These are phyloP conservation scores for Boletus insuetus DNA, from an alignment of 768 basidiomycete species.

Conservation along the genomic window DNA sequence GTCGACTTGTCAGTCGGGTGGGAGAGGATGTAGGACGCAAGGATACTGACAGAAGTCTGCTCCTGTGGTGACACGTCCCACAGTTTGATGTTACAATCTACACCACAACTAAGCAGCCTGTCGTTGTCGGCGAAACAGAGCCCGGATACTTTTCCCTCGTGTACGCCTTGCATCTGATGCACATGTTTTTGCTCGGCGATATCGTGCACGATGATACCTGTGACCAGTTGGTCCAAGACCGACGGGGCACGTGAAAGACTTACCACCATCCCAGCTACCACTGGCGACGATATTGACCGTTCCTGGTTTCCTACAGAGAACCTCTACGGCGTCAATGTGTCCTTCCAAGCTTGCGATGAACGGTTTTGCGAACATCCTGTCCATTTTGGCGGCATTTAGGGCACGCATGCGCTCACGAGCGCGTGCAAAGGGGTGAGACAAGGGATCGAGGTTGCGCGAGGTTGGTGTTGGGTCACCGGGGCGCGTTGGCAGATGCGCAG, in stretches of 20 bases:
- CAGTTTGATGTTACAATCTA: constrained; percentile 78
- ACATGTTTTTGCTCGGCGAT: constrained; percentile 56
- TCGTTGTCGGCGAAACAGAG: constrained; percentile 68
- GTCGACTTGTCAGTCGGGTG: constrained; percentile 2
- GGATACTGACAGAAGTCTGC: constrained; percentile 36
- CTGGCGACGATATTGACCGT: constrained; percentile 80
- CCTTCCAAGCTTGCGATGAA: constrained; percentile 90
- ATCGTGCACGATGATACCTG: constrained; percentile 87
- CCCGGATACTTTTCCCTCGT: constrained; percentile 84
- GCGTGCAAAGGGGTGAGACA: constrained; percentile 93
- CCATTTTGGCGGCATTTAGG: constrained; percentile 94
- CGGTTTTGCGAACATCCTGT: constrained; percentile 96
- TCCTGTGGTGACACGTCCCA: constrained; percentile 55
- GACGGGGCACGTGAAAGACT: constrained; percentile 28
- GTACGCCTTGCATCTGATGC: constrained; percentile 62
- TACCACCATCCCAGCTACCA: constrained; percentile 95
- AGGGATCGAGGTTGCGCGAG: constrained; percentile 88
- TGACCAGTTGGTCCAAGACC: not conserved
- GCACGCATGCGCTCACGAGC: constrained; percentile 93
- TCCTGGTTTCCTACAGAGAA: constrained; percentile 67
- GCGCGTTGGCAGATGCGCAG: constrained; percentile 67
- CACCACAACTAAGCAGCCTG: constrained; percentile 73
- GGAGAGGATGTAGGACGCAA: not conserved
- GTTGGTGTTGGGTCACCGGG: constrained; percentile 85
- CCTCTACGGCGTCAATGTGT: constrained; percentile 93